Evolutionary conservation across 495 filamentous ascomycete genomes (phyloP).

Genomic region (Hamigera avellanea): DNA sequence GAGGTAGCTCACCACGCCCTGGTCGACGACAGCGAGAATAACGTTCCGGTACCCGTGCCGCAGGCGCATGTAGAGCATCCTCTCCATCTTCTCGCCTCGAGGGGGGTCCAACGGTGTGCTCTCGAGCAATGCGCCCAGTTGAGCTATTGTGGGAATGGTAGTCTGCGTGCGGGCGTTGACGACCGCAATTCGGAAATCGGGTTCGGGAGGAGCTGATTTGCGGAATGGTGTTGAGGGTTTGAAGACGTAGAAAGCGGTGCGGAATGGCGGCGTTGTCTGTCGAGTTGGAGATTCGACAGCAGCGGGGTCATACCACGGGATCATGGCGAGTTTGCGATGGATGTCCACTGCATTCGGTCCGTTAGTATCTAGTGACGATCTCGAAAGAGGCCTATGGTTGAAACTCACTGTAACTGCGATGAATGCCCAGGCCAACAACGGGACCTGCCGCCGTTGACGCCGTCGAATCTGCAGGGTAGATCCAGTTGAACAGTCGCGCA

Average conservation of each 20-base stretch:
- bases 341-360: conserved; percentile 42
- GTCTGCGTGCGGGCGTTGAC: conserved; percentile 58
- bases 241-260: conserved; percentile 65
- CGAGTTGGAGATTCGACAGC: conserved; percentile 7
- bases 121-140: conserved; percentile 59
- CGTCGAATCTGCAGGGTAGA: conserved; percentile 16
- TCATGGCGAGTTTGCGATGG: conserved; percentile 62
- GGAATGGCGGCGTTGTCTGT: conserved; percentile 41
- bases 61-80: conserved; percentile 52
- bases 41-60: conserved; percentile 79
- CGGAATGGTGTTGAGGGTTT: conserved; percentile 61
- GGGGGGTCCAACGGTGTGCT: conserved; percentile 56
- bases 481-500: conserved; percentile 22
- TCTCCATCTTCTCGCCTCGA: conserved; percentile 33
- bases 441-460: conserved; percentile 44
- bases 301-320: conserved; percentile 59
- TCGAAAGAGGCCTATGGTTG: background rate
- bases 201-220: conserved; percentile 60
- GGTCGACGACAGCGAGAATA: conserved; percentile 76
- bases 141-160: conserved; percentile 54
- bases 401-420: conserved; percentile 55
- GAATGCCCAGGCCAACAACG: conserved; percentile 61
- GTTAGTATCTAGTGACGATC: background rate
- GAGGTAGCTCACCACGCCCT: conserved; percentile 81
- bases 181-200: conserved; percentile 76